A percentile compares a stretch with the other conserved stretches of the same genome.
Conservation (phyloP, 2,329 filamentous ascomycete species). For the Aspergillus neoniger region DNA sequence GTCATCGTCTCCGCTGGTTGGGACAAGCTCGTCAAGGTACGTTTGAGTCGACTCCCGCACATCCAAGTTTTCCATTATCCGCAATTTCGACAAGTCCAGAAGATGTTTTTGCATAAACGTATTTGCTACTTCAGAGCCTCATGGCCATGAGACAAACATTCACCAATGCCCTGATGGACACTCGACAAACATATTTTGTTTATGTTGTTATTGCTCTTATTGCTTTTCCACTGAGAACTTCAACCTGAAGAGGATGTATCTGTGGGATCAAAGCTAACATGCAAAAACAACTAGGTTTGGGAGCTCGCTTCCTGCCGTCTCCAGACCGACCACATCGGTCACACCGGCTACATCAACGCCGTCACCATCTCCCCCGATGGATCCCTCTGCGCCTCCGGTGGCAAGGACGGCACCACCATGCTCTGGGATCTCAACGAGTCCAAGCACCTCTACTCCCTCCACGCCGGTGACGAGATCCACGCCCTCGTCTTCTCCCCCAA, state of each 20-base stretch:
- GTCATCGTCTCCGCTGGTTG: slow-evolving; percentile 98
- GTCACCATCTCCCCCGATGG: slow-evolving; percentile 99
- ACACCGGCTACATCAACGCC: slow-evolving; percentile 99
- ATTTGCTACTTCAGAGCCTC: slow-evolving; percentile 99
- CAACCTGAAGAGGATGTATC: neutral
- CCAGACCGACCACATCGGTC: slow-evolving; percentile 99
- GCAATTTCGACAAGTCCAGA: slow-evolving; percentile 51
- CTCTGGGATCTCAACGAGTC: slow-evolving; percentile 99
- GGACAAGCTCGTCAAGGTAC: slow-evolving; percentile 99
- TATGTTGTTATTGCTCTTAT: slow-evolving; percentile 9
- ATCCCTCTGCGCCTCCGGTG: slow-evolving; percentile 97
- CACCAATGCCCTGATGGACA: slow-evolving; percentile 63
- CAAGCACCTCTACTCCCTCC: slow-evolving; percentile 99
- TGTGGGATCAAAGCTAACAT: slow-evolving; percentile 23
- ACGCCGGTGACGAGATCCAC: slow-evolving; percentile 99
- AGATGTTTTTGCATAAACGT: slow-evolving; percentile 94
- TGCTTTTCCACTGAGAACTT: neutral
- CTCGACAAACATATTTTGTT: slow-evolving; percentile 14
- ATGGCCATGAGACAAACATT: slow-evolving; percentile 95
- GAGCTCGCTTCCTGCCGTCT: slow-evolving; percentile 99
- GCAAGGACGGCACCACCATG: slow-evolving; percentile 99
- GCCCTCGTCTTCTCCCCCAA: slow-evolving; percentile 99
- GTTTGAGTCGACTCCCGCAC: slow-evolving; percentile 42
- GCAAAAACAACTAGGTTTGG: slow-evolving; percentile 72
- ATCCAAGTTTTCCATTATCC: neutral